Percentiles rank a stretch among this genome's conserved stretches.
phyloP scores from a whole-genome alignment of 768 basidiomycete species.

The Serpula lacrymans region DNA sequence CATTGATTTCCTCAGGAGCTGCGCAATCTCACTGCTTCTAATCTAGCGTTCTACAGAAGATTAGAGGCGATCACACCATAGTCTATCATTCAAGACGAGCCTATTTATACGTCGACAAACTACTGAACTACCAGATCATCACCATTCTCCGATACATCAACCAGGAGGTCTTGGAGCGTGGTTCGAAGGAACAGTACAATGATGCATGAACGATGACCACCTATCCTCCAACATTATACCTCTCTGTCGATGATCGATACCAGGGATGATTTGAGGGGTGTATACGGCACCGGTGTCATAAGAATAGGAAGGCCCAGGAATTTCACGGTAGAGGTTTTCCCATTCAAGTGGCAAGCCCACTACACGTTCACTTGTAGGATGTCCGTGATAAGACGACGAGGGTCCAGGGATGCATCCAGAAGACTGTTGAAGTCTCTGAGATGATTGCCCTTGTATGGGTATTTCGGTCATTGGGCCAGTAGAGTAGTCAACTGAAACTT shows the following conservation, averaged over 20 bases:
- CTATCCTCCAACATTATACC: constrained; percentile 33
- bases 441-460: too few relatives aligned
- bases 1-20: too few relatives aligned
- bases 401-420: neutral
- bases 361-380: constrained; percentile 1
- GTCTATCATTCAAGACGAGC: constrained; percentile 1
- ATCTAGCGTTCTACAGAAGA: too few relatives aligned
- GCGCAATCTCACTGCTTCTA: too few relatives aligned
- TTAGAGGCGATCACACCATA: too few relatives aligned
- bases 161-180: neutral
- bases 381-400: constrained; percentile 20
- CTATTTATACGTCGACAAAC: too few relatives aligned
- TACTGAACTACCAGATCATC: too few relatives aligned
- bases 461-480: too few relatives aligned
- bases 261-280: constrained; percentile 6
- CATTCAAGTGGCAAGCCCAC: constrained; percentile 19
- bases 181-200: constrained; percentile 10
- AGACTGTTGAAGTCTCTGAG: neutral
- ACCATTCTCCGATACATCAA: too few relatives aligned
- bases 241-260: constrained; percentile 10
- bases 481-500: constrained; percentile 11
- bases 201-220: constrained; percentile 39
- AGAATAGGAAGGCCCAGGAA: constrained; percentile 13
- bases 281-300: neutral
- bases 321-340: constrained; percentile 36